Base-by-base conservation (phyloP, 768 basidiomycete genomes). In the Mycena kentingensis region DNA sequence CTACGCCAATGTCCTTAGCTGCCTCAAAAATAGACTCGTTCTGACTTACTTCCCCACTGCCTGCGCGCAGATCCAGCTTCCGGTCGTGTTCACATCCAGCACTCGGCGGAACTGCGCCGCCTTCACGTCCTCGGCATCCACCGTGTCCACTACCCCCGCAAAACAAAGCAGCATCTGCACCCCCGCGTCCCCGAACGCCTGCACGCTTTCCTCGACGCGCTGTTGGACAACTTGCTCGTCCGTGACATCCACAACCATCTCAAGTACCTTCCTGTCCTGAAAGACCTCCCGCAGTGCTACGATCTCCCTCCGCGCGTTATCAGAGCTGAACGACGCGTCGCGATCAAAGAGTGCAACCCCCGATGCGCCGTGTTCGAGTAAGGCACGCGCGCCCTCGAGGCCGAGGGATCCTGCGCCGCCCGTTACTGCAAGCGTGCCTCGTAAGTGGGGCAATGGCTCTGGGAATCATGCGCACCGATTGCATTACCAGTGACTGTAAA, bases 21-120 rank as follows among this genome's bases (percentile, higher is more conserved):
- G 11, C 5, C 15, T 36, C 32, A 52, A 5, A 11, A 15, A 19
- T 5, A 28, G 38, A n/a, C 8, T 11, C 11, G 32, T n/a, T n/a
- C n/a, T n/a, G 8, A 63, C 60, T 44, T 42, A 73, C 77, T 65
- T 73, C 44, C 68, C 71, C 26, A 70, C 73, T 1, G 73, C 67
- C 50, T 75, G 70, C 8, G 75, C 74, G 49, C 75, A 77, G 43
- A 77, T 52, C 73, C 72, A 77, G 39, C 73, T 74, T 18, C 76
- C 78, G 5, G 72, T 79, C 16, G 70, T 69, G 47, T 77, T 79
- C 35, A 75, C 62, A 38, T 77, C 75, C 22, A 76, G 46, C 5
- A 74, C 67, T 24, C 65, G 61, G 50, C 61, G 65, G 74, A 73
- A 79, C 29, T 71, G 67, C 19, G 66, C 66, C 1, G 66, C 35